Base-by-base conservation (phyloP, 371 early-diverging fungal genomes). In the Rhizopus stolonifer region DNA sequence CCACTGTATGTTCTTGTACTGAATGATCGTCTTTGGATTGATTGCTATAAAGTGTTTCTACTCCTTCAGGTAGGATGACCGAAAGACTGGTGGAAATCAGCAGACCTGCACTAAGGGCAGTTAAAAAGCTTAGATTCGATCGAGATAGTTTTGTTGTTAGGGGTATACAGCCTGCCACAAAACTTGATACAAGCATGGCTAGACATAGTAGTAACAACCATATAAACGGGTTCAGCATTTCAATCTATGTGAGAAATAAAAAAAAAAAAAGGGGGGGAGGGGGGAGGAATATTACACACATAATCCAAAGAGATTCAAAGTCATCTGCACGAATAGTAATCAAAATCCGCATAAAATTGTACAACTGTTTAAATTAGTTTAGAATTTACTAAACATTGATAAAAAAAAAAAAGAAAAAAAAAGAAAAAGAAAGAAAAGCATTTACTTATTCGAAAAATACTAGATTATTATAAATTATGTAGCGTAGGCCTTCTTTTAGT, bases 21-120 rank as follows among this genome's bases (percentile, higher is more conserved):
- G 2, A 49, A 29, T 17, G 42, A 13, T 10, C 36, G 52, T 39
- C 48, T 40, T 15, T 43, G 36, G 21, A 10, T 33, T 56, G 55
- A 18, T 52, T 64, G 25, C 60, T 71, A 53, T 90, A 88, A 24
- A 96, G 72, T 0, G 95, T 91, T 58, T 94, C 94, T 32, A 95
- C 85, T 24, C 97, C 96, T 70, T 95, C 97, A 2, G 96, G 96
- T 34, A 96, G 67, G 48, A 96, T 93, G 7, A 96, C 93, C 17
- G 88, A 82, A 17, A 96, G 75, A 0, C 93, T 89, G 1, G 94
- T 92, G 21, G 96, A 95, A 43, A 95, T 86, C 15, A 96, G 79
- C 21, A 96, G 80, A 13, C 97, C 97, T 10, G 90, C 87, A 19
- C 95, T 93, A 69, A 94, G 85, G 15, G 91, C 88, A 14, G 94